These are phyloP conservation scores for Geopyxis carbonaria DNA, from an alignment of 495 filamentous ascomycete species.

Conservation along the genomic window DNA sequence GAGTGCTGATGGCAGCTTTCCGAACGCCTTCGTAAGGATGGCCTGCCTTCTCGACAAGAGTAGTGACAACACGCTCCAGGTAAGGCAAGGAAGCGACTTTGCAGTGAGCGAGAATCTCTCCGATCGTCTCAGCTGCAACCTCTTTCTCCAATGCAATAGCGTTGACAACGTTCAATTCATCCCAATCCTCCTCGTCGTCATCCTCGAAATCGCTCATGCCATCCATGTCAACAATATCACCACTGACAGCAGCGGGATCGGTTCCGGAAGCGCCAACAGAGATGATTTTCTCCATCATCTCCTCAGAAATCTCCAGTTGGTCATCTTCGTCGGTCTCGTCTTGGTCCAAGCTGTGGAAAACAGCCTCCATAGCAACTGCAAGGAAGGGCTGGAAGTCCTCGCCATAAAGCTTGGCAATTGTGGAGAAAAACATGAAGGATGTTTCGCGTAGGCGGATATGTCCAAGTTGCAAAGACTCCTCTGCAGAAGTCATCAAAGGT, in stretches of 20 bases:
- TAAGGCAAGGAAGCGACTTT: slow-evolving; percentile 64
- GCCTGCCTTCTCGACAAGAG: slow-evolving; percentile 58
- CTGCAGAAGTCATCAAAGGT: slow-evolving; percentile 73
- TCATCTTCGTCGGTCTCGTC: slow-evolving; percentile 77
- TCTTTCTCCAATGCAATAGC: slow-evolving; percentile 91
- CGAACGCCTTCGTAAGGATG: slow-evolving; percentile 88
- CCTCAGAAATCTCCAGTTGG: slow-evolving; percentile 56
- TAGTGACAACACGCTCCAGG: slow-evolving; percentile 77
- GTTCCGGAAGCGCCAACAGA: slow-evolving; percentile 50
- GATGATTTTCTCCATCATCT: slow-evolving; percentile 75
- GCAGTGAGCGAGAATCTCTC: slow-evolving; percentile 76
- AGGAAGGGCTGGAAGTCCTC: slow-evolving; percentile 82
- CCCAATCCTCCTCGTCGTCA: slow-evolving; percentile 32
- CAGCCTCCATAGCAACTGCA: slow-evolving; percentile 62
- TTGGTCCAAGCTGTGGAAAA: slow-evolving; percentile 72
- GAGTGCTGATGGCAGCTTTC: slow-evolving; percentile 71
- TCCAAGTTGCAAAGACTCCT: slow-evolving; percentile 78
- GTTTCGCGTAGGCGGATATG: slow-evolving; percentile 84
- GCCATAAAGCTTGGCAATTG: slow-evolving; percentile 81
- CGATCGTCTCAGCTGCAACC: slow-evolving; percentile 85
- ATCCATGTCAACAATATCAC: slow-evolving; percentile 32
- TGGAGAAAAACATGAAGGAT: slow-evolving; percentile 91
- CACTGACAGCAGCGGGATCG: slow-evolving; percentile 35
- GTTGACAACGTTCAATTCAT: slow-evolving; percentile 49
- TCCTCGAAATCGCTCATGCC: slow-evolving; percentile 49